Base-by-base conservation (phyloP, 805 yeast species). In the Yarrowia osloensis region DNA sequence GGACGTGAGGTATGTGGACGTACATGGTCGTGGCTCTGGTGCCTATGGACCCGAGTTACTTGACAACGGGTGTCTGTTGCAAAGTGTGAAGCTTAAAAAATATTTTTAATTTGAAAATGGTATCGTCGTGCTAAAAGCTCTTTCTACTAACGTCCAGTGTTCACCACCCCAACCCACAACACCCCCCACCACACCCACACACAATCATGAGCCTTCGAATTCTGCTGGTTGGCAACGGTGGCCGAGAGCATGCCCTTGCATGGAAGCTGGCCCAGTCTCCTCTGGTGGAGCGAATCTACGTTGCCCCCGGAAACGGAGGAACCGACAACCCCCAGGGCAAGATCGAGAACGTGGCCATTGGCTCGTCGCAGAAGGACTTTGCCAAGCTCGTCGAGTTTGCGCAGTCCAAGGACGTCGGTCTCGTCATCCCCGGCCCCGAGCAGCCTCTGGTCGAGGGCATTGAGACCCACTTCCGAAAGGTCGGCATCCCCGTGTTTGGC, bases 401-500 rank as follows among this genome's bases (percentile, higher is more conserved):
- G 6, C 75, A 81, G 17, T 84, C 84, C 31, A 80, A 93, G 67
- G 73, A 84, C 5, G 83, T 95, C 66, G 84, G 81, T 63, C 81
- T 95, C 67, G 98, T 91, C 5, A 82, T 95, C 50, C 98, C 99
- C 40, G 99, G 99, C 37, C 99, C 99, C n/a, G 99, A 95, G 79
- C 97, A 92, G 79, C 98, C 99, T 40, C 82, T 96, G 70, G 98
- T 96, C 35, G 98, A 95, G 74, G 99, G 99, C 63, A 86, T 95
- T 69, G 77, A 93, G 29, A 77, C 87, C 19, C 80, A 81, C 66
- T 92, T 95, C 82, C 80, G 85, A 70, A 86, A 85, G 68, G 89
- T 88, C 63, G 99, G 99, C 70, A 88, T 95, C 71, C 96, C 97
- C 29, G 97, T 93, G 19, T 95, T 95, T 80, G 99, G 99, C 17